These are phyloP conservation scores for Durusdinium trenchii DNA, from an alignment of 73 alveolate genomes.

Conservation along the genomic window DNA sequence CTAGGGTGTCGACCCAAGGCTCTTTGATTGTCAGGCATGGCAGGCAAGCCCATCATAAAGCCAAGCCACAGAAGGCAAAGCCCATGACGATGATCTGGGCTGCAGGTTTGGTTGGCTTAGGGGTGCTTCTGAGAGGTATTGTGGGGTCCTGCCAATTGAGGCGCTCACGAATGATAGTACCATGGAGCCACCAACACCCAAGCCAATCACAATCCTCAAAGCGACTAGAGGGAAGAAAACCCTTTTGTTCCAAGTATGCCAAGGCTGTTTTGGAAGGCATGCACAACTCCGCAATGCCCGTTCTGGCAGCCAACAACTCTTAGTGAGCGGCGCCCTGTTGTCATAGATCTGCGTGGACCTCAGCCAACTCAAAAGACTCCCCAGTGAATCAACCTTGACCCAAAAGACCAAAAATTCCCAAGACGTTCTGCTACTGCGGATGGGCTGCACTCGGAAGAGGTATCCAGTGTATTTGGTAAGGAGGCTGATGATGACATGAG, in stretches of 20 bases:
- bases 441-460: not conserved
- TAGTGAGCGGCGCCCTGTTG: slow-evolving; percentile 1
- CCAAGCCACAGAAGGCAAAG: slow-evolving; percentile 60
- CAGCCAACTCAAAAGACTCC: not conserved
- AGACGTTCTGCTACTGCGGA: not conserved
- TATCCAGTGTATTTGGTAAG: slow-evolving; percentile 72
- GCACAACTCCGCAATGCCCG: not conserved
- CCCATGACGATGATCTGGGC: slow-evolving; percentile 59
- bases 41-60: too few relatives aligned
- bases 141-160: not conserved
- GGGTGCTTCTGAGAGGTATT: not conserved
- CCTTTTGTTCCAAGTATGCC: not conserved
- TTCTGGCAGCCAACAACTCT: not conserved
- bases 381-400: not conserved
- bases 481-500: slow-evolving; percentile 51
- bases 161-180: slow-evolving; percentile 16
- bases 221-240: not conserved
- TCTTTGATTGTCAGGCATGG: too few relatives aligned
- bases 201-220: slow-evolving; percentile 56
- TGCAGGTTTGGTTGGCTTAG: not conserved
- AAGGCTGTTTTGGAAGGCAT: too few relatives aligned
- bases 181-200: slow-evolving; percentile 84
- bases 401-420: not conserved
- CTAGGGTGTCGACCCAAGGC: too few relatives aligned
- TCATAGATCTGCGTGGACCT: slow-evolving; percentile 16